These are phyloP conservation scores for Straminergon stramineum DNA, from an alignment of 225 moss, liverwort and hornwort genomes.

Conservation along the genomic window DNA sequence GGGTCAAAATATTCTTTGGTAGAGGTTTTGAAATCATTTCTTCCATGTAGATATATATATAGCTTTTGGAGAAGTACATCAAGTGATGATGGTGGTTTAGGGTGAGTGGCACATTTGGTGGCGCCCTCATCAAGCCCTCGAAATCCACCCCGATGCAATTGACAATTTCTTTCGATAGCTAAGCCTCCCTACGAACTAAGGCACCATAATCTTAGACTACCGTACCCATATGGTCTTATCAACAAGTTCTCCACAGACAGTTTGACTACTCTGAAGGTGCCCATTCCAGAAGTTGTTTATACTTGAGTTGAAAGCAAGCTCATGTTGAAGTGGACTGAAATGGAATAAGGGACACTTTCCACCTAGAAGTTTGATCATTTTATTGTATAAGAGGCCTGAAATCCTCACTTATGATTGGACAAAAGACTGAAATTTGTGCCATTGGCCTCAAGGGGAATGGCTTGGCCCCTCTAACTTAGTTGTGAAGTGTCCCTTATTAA, in stretches of 20 bases:
- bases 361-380: not conserved
- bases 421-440: no score
- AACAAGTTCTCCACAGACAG: not conserved
- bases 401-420: no score
- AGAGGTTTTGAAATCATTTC: fast-evolving
- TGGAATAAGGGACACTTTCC: not conserved
- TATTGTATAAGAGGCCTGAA: no score
- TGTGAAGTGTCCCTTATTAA: not conserved
- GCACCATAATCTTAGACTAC: no score
- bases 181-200: not conserved
- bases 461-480: no score
- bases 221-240: not conserved
- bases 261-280: not conserved
- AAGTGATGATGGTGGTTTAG: fast-evolving
- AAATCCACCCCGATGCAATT: not conserved
- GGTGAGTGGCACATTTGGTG: fast-evolving
- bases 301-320: not conserved
- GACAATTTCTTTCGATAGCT: not conserved
- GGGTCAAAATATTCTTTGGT: not conserved
- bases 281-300: not conserved
- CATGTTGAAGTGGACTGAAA: not conserved
- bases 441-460: no score
- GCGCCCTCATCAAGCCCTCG: not conserved
- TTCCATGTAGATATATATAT: not conserved
- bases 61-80: not conserved